phyloP scores from a whole-genome alignment of 2,329 filamentous ascomycete species.

The Dactylellina drechsleri region DNA sequence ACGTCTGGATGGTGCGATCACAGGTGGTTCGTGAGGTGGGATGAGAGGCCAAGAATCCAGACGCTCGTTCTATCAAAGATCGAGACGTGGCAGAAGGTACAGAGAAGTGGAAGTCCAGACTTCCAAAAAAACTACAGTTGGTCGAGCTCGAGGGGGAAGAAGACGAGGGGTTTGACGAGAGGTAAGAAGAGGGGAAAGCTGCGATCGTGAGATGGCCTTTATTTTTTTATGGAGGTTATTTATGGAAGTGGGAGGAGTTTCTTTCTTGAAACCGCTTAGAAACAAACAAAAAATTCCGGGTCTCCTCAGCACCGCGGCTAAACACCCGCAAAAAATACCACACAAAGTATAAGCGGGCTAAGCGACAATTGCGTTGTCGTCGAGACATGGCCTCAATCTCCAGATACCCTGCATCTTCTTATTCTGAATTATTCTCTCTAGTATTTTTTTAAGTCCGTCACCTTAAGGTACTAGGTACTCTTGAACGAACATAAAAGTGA shows the following conservation, averaged over 20 bases:
- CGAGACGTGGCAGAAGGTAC: slow-evolving; percentile 41
- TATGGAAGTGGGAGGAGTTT: slow-evolving; percentile 47
- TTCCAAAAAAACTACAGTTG: slow-evolving; percentile 23
- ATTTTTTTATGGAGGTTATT: slow-evolving; percentile 38
- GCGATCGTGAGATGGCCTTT: slow-evolving; percentile 13
- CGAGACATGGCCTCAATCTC: neutral
- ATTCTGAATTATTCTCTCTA: too few relatives aligned
- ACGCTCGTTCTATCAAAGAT: slow-evolving; percentile 53
- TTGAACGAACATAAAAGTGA: too few relatives aligned
- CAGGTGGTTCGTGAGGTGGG: slow-evolving; percentile 10
- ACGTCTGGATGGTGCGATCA: neutral
- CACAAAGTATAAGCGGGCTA: slow-evolving; percentile 37
- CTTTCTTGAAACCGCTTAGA: slow-evolving; percentile 46
- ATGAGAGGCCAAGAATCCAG: slow-evolving; percentile 41
- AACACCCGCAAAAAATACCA: slow-evolving; percentile 40
- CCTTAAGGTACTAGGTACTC: too few relatives aligned
- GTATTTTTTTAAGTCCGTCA: too few relatives aligned
- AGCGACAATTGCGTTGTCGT: slow-evolving; percentile 39
- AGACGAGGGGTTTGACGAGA: neutral
- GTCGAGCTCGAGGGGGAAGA: slow-evolving; percentile 26
- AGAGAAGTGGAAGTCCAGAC: slow-evolving; percentile 47
- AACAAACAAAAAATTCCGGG: slow-evolving; percentile 46
- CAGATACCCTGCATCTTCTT: neutral
- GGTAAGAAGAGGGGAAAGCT: slow-evolving; percentile 2
- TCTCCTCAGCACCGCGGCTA: slow-evolving; percentile 38